Conservation (phyloP, 2,329 filamentous ascomycete species). For the Piedraia hortae region DNA sequence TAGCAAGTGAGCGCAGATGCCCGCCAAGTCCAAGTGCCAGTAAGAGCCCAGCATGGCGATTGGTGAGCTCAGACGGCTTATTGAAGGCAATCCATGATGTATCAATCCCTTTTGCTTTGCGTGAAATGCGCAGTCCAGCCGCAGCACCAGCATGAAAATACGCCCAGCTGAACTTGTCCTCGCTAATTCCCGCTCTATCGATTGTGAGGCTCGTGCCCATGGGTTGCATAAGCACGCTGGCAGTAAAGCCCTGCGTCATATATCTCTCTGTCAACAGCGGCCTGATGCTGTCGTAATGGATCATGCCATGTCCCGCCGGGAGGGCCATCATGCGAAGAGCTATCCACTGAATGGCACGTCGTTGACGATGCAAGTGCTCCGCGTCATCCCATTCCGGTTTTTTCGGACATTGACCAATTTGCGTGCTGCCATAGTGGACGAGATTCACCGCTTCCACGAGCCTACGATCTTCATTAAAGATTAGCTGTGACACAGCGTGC, state of each 20-base stretch:
- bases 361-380: conserved; percentile 73
- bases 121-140: conserved; percentile 75
- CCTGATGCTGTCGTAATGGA: conserved; percentile 66
- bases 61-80: conserved; percentile 74
- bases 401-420: conserved; percentile 48
- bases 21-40: conserved; percentile 79
- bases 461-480: conserved; percentile 78
- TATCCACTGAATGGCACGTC: conserved; percentile 62
- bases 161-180: conserved; percentile 94
- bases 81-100: conserved; percentile 98
- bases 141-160: conserved; percentile 94
- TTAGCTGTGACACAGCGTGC: conserved; percentile 52
- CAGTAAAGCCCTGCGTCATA: conserved; percentile 66
- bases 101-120: conserved; percentile 73
- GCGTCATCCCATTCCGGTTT: conserved; percentile 60
- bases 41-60: conserved; percentile 85
- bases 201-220: conserved; percentile 81
- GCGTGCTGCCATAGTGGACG: conserved; percentile 59
- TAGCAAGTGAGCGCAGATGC: conserved; percentile 76
- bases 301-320: conserved; percentile 58
- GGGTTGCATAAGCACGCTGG: conserved; percentile 76
- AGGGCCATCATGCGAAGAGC: conserved; percentile 72
- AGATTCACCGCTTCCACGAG: conserved; percentile 64
- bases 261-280: conserved; percentile 84
- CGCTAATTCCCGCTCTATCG: conserved; percentile 61